phyloP scores from a whole-genome alignment of 768 basidiomycete genomes.

The Lentinula guzmanii region DNA sequence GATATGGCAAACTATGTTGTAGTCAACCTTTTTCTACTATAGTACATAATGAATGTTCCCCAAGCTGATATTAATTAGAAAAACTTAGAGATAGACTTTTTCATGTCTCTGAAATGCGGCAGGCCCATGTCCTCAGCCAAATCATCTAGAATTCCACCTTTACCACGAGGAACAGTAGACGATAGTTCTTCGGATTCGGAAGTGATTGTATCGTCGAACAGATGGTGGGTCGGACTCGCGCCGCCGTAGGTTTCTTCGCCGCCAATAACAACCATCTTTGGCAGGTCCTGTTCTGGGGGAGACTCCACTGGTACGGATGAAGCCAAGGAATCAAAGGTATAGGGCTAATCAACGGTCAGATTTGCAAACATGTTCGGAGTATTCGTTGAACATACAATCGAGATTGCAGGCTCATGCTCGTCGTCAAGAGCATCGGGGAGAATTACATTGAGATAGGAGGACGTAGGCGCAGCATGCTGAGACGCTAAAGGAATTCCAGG shows the following conservation, averaged over 20 bases:
- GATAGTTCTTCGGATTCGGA: slow-evolving; percentile 17
- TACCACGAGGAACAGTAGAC: slow-evolving; percentile 1
- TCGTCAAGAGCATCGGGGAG: slow-evolving; percentile 52
- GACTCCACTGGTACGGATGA: slow-evolving; percentile 20
- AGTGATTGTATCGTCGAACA: slow-evolving; percentile 16
- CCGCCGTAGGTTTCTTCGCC: slow-evolving; percentile 30
- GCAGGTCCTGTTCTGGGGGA: slow-evolving; percentile 21
- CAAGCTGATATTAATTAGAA: neutral
- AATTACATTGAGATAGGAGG: slow-evolving; percentile 38
- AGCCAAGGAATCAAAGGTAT: slow-evolving; percentile 40
- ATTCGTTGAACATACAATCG: slow-evolving; percentile 47
- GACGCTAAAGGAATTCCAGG: slow-evolving; percentile 38
- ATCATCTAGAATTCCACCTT: slow-evolving; percentile 36
- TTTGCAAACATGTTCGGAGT: neutral
- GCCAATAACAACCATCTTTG: slow-evolving; percentile 40
- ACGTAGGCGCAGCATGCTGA: slow-evolving; percentile 16
- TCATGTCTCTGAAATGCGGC: slow-evolving; percentile 17
- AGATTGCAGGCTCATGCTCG: slow-evolving; percentile 35
- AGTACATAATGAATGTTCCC: neutral
- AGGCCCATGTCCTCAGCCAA: slow-evolving; percentile 39
- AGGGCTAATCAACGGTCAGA: slow-evolving; percentile 27
- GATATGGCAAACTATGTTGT: neutral
- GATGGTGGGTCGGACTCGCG: slow-evolving; percentile 32
- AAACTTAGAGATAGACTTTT: slow-evolving; percentile 5
- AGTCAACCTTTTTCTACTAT: neutral